phyloP scores from a whole-genome alignment of 441 rosid species.

The Bruguiera hainesii region DNA sequence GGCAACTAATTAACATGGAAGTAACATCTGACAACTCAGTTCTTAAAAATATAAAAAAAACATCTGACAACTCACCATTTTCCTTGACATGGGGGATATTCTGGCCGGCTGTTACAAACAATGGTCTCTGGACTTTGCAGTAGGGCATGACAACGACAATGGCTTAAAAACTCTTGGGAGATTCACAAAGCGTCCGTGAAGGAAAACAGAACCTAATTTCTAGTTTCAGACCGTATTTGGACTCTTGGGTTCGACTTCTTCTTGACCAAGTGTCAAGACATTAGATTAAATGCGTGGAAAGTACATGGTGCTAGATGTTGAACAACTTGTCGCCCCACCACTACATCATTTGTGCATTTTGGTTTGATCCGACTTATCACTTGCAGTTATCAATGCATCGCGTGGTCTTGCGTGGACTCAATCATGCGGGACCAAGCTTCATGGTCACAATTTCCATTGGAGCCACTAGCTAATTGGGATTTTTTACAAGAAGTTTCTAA shows the following conservation, averaged over 20 bases:
- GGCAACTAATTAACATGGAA: background rate
- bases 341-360: background rate
- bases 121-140: too few relatives aligned
- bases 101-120: background rate
- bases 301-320: background rate
- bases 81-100: too few relatives aligned
- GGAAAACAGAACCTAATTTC: background rate
- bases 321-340: background rate
- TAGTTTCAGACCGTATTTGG: too few relatives aligned
- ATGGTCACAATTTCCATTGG: background rate
- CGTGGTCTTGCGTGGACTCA: slow-evolving; percentile 22
- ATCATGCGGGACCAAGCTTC: slow-evolving; percentile 1
- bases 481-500: background rate
- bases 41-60: too few relatives aligned
- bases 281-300: background rate
- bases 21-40: background rate
- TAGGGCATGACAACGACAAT: background rate
- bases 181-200: background rate
- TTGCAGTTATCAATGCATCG: slow-evolving; percentile 11
- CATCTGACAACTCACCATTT: background rate
- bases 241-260: background rate
- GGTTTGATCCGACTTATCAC: slow-evolving; percentile 24
- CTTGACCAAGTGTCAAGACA: background rate
- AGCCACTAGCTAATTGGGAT: background rate
- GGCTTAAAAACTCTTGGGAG: background rate